These are phyloP conservation scores for Periconia digitata DNA, from an alignment of 2,329 filamentous ascomycete species.

Conservation along the genomic window DNA sequence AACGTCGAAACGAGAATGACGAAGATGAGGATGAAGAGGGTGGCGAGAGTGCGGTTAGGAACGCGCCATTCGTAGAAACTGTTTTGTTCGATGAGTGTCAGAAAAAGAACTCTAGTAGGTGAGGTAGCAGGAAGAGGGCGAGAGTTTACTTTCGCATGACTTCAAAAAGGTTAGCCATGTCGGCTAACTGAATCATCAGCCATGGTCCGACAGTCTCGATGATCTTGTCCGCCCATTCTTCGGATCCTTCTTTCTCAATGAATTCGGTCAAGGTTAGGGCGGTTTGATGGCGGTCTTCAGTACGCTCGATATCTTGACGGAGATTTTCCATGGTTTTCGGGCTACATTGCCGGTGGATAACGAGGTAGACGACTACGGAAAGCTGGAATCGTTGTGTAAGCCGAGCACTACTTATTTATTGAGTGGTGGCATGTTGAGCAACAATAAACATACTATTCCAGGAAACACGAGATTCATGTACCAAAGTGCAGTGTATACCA, in stretches of 20 bases:
- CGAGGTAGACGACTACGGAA: conserved; percentile 23
- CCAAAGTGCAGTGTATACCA: conserved; percentile 28
- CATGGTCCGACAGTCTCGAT: conserved; percentile 31
- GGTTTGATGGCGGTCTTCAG: conserved; percentile 30
- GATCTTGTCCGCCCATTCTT: conserved; percentile 39
- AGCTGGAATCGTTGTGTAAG: too few relatives aligned
- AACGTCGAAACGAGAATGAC: conserved; percentile 24
- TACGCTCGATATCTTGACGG: conserved; percentile 33
- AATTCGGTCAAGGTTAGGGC: conserved; percentile 38
- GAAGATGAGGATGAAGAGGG: conserved; percentile 24
- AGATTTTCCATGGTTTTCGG: conserved; percentile 27
- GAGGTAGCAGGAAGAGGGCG: too few relatives aligned
- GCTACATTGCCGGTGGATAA: conserved; percentile 20
- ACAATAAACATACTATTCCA: conserved; percentile 20
- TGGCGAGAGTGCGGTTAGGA: conserved; percentile 27
- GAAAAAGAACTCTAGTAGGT: too few relatives aligned
- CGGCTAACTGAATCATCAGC: conserved; percentile 39
- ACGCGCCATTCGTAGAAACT: conserved; percentile 43
- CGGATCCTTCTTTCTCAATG: conserved; percentile 40
- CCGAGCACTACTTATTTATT: too few relatives aligned
- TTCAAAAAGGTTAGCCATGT: conserved; percentile 40
- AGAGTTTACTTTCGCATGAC: conserved; percentile 36
- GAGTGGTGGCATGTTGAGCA: not conserved
- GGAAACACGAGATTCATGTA: conserved; percentile 29
- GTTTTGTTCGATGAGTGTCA: too few relatives aligned